Evolutionary conservation across 352 stramenopile species (phyloP), one percentile per base, ranked within the genome.

Genomic region (Globisporangium spiculum): DNA sequence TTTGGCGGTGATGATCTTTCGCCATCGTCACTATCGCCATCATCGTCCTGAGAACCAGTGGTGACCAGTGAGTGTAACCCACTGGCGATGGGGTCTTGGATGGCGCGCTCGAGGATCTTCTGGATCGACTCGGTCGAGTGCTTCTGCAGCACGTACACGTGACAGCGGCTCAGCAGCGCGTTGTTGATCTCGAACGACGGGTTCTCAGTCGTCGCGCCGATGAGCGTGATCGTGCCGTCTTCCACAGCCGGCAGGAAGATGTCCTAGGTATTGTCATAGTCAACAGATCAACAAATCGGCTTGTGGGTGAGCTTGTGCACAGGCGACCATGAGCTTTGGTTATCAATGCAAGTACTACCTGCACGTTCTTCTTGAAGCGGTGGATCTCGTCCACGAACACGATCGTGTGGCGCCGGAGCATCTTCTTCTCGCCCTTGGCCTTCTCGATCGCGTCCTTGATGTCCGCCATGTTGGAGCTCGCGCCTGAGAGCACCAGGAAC

Each of bases 321-420:
- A 38, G 32, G 32, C 5, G 32, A 38, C 32, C 32, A 38, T 38
- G 5, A 12, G 32, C 5, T 38, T 38, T 38, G 32, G 30, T 12
- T 7, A 24, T 18, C 22, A 36, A 26, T 34, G 8, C 32, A 38
- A 38, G 32, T 2, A 32, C 4, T 22, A 60, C 50, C 74, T 97
- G 90, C 44, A 94, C 84, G 63, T 89, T 90, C 70, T 96, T 96
- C 64, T 93, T 96, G 71, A 94, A 96, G 7, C 87, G 83, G 68
- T 97, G 90, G 61, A 97, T 91, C 70, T 97, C 90, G 52, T 97
- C 90, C 1, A 96, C 85, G 58, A 97, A 97, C 20, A 97, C 78
- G 27, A 95, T 92, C 0, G 90, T 96, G 26, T 81, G 76, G 57
- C 87, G 70, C 16, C 73, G 71, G 5, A 89, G 78, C 63, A 94